Percentiles rank a stretch among this genome's conserved stretches.
Conservation (phyloP, 228 moss, liverwort and hornwort species). For the Sphagnum magellanicum region DNA sequence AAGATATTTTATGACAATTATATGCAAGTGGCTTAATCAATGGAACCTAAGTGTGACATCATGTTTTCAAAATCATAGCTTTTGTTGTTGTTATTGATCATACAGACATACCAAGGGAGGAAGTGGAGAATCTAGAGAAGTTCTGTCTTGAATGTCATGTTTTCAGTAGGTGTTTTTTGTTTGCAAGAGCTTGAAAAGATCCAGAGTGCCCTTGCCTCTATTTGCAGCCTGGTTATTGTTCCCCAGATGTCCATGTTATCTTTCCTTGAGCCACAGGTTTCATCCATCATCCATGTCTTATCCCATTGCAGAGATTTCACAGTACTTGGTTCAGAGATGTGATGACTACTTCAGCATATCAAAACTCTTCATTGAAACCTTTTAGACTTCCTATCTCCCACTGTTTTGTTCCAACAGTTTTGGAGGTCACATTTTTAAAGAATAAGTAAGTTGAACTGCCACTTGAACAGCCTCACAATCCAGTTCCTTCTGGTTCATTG, state of each 20-base stretch:
- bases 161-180: conserved; percentile 4
- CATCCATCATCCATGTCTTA: no score
- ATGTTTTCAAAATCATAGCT: no score
- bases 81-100: neutral
- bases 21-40: neutral
- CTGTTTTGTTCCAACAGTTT: neutral
- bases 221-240: conserved; percentile 13
- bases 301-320: no score
- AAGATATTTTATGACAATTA: neutral
- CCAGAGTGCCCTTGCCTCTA: neutral
- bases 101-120: neutral
- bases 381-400: conserved; percentile 21
- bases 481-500: conserved; percentile 19
- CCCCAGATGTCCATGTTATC: neutral
- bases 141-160: conserved; percentile 18
- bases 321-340: conserved; percentile 2
- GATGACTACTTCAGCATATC: conserved; percentile 20
- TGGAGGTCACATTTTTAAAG: conserved; percentile 11
- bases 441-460: neutral
- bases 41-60: neutral
- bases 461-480: no score
- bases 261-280: conserved; percentile 11
- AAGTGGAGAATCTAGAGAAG: neutral
- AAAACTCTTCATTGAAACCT: conserved; percentile 12
- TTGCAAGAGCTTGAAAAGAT: conserved; percentile 10